These are phyloP conservation scores for Ceratocystiopsis brevicomis DNA, from an alignment of 2,329 filamentous ascomycete species.

Conservation along the genomic window DNA sequence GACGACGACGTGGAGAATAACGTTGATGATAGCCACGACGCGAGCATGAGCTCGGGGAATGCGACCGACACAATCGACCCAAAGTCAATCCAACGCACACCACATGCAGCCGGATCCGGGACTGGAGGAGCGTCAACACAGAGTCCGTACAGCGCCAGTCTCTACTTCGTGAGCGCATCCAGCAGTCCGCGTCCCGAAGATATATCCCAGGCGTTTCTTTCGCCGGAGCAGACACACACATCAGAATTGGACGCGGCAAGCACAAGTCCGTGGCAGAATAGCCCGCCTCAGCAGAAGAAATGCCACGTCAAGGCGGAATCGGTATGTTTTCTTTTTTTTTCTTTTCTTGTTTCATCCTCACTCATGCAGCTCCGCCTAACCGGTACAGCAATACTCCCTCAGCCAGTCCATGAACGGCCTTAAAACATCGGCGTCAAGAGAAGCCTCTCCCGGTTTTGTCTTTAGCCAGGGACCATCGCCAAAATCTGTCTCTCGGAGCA, in stretches of 20 bases:
- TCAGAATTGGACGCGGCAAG: too few species aligned
- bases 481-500: slow-evolving; percentile 24
- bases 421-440: slow-evolving; percentile 28
- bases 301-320: slow-evolving; percentile 23
- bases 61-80: slow-evolving; percentile 16
- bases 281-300: not conserved
- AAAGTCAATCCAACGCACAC: slow-evolving; percentile 8
- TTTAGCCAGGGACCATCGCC: slow-evolving; percentile 35
- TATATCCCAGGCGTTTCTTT: not conserved
- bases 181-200: slow-evolving; percentile 30
- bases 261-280: too few species aligned
- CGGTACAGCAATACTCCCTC: slow-evolving; percentile 28
- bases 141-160: slow-evolving; percentile 8
- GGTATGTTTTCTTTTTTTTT: slow-evolving; percentile 16
- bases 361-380: not conserved
- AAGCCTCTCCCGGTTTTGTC: slow-evolving; percentile 34
- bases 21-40: slow-evolving; percentile 10
- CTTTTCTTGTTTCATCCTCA: not conserved
- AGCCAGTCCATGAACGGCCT: slow-evolving; percentile 31
- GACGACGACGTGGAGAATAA: slow-evolving; percentile 21
- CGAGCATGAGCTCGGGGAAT: not conserved
- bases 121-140: too few species aligned
- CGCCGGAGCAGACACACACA: too few species aligned
- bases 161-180: slow-evolving; percentile 37
- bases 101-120: too few species aligned